A percentile compares a stretch with the other conserved stretches of the same genome.
Conservation (phyloP, 306 rosid species). For the Benincasa hispida region DNA sequence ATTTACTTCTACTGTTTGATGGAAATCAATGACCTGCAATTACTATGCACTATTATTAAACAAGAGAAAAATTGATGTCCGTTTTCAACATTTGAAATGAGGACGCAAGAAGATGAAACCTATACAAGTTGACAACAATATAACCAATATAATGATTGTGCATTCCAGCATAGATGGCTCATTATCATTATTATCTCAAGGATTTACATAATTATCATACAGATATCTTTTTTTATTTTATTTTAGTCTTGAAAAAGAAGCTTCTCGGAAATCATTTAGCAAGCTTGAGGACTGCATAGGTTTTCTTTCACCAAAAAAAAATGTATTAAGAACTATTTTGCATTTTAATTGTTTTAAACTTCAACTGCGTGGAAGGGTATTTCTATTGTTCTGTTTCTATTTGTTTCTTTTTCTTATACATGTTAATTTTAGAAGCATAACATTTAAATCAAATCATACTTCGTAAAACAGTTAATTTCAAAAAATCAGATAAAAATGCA, state of each 20-base stretch:
- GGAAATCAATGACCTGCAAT: conserved; percentile 90
- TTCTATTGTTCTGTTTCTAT: neutral
- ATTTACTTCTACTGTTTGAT: conserved; percentile 82
- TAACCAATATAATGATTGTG: neutral
- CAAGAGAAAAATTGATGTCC: neutral
- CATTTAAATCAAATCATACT: neutral
- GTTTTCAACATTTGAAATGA: neutral
- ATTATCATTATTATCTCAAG: neutral
- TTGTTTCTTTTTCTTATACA: neutral
- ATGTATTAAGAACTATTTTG: neutral
- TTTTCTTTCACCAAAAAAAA: neutral
- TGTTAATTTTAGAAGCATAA: neutral
- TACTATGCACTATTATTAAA: conserved; percentile 14
- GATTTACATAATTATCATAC: neutral
- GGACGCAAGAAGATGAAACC: neutral
- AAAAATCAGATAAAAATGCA: neutral
- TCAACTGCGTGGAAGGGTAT: neutral
- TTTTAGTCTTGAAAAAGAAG: neutral
- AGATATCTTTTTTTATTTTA: neutral
- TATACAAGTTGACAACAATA: neutral
- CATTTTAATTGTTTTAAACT: neutral
- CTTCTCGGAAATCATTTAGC: neutral
- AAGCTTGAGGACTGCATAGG: neutral
- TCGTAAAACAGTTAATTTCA: neutral
- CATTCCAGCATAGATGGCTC: neutral